Evolutionary conservation across 2,329 filamentous ascomycete genomes (phyloP).

Genomic region (Aspergillus brasiliensis): DNA sequence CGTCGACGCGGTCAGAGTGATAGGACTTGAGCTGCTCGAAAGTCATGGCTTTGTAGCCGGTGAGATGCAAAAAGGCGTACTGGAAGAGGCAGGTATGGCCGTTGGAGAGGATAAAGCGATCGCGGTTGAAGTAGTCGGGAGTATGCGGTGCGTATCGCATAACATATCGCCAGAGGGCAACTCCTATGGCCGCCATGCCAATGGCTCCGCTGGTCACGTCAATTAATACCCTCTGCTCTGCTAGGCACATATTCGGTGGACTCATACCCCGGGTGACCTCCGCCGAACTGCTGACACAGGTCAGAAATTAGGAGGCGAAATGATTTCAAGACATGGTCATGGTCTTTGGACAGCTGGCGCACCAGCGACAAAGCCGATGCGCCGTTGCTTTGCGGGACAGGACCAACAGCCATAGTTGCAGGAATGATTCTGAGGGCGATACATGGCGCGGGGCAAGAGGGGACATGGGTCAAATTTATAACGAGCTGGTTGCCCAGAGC

Average conservation of each 20-base stretch:
- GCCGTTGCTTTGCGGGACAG: constrained; percentile 12
- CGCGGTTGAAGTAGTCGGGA: constrained; percentile 46
- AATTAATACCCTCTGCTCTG: not conserved
- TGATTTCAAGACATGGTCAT: constrained; percentile 59
- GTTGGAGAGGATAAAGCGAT: constrained; percentile 50
- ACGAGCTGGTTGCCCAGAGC: not conserved
- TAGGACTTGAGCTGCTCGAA: constrained; percentile 40
- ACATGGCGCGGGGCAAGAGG: not conserved
- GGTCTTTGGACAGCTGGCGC: constrained; percentile 27
- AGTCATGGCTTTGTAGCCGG: constrained; percentile 35
- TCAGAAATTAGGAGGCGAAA: constrained; percentile 68
- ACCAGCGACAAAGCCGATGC: constrained; percentile 24
- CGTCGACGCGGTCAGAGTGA: constrained; percentile 31
- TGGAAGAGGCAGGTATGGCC: constrained; percentile 39
- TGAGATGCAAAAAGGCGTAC: constrained; percentile 35
- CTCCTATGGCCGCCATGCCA: constrained; percentile 49
- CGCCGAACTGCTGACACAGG: constrained; percentile 69
- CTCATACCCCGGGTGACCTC: constrained; percentile 65
- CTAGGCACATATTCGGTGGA: not conserved
- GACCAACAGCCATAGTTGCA: constrained; percentile 25
- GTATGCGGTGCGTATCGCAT: constrained; percentile 46
- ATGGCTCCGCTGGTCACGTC: constrained; percentile 44
- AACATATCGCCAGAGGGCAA: constrained; percentile 47
- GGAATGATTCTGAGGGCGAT: not conserved
- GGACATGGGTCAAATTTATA: constrained; percentile 9